Evolutionary conservation across 2,329 filamentous ascomycete species (phyloP).

Genomic region (Orbilia ellipsospora): DNA sequence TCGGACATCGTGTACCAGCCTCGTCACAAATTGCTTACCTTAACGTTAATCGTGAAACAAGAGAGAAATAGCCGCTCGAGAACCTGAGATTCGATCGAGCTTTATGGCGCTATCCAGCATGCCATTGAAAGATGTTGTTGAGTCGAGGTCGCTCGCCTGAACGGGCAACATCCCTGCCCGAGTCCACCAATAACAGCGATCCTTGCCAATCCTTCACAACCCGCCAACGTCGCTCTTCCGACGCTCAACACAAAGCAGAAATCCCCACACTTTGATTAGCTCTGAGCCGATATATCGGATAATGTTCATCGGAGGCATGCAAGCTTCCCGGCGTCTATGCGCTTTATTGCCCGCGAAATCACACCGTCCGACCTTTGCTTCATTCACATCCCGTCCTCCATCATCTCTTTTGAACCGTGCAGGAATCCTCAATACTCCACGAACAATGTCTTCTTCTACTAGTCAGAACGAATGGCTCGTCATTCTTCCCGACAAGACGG

Average conservation of each 20-base stretch:
- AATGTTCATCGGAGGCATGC: constrained; percentile 21
- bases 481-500: constrained; percentile 49
- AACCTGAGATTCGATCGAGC: not conserved
- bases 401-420: constrained; percentile 2
- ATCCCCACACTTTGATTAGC: constrained; percentile 25
- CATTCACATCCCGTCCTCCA: not conserved
- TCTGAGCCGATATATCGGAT: not conserved
- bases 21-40: constrained; percentile 15
- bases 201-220: constrained; percentile 26
- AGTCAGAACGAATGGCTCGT: constrained; percentile 54
- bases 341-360: constrained; percentile 22
- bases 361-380: constrained; percentile 1
- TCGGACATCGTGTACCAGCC: not conserved
- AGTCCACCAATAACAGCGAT: constrained; percentile 34
- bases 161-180: constrained; percentile 16
- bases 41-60: constrained; percentile 26
- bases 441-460: constrained; percentile 34
- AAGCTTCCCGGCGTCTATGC: constrained; percentile 39
- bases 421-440: constrained; percentile 1
- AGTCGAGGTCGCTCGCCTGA: constrained; percentile 7
- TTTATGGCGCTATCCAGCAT: too few species aligned
- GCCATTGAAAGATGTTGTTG: not conserved
- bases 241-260: constrained; percentile 28
- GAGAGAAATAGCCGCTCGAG: not conserved
- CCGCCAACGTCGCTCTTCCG: constrained; percentile 51